Conservation (phyloP, 2,329 filamentous ascomycete species). For the Ophiostoma australiae region DNA sequence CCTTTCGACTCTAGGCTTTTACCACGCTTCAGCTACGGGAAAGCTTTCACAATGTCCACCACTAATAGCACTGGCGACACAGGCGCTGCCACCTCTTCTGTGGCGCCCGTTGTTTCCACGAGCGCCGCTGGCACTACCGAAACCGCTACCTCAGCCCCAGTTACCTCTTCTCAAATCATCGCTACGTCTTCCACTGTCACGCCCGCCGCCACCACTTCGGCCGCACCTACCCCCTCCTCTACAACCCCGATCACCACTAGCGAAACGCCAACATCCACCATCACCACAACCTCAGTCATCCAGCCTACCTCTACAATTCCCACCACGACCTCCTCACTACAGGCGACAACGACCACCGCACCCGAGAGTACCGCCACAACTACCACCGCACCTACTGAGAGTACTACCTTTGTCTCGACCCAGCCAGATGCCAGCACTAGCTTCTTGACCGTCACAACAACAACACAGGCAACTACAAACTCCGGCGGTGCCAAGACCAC, state of each 20-base stretch:
- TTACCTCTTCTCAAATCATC: conserved; percentile 16
- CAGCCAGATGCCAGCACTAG: conserved; percentile 24
- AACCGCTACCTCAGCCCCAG: background rate
- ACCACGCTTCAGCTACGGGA: conserved; percentile 30
- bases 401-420: conserved; percentile 35
- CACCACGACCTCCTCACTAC: conserved; percentile 24
- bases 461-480: conserved; percentile 27
- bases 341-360: conserved; percentile 27
- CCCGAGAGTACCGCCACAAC: background rate
- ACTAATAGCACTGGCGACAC: conserved; percentile 30
- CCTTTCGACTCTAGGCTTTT: conserved; percentile 28
- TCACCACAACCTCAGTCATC: conserved; percentile 19
- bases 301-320: conserved; percentile 18
- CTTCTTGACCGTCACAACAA: conserved; percentile 26
- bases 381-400: conserved; percentile 19
- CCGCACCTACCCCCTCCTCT: conserved; percentile 9
- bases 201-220: conserved; percentile 18
- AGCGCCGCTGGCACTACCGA: background rate
- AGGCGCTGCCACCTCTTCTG: conserved; percentile 21
- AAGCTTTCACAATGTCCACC: conserved; percentile 34
- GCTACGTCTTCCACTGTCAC: conserved; percentile 19
- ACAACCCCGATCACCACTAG: conserved; percentile 14
- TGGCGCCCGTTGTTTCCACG: background rate
- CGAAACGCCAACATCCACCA: conserved; percentile 13
- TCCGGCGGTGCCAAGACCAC: conserved; percentile 26